Evolutionary conservation across 495 filamentous ascomycete species (phyloP), one percentile per base, ranked within the genome.

Genomic region (Penicillium ucsense): DNA sequence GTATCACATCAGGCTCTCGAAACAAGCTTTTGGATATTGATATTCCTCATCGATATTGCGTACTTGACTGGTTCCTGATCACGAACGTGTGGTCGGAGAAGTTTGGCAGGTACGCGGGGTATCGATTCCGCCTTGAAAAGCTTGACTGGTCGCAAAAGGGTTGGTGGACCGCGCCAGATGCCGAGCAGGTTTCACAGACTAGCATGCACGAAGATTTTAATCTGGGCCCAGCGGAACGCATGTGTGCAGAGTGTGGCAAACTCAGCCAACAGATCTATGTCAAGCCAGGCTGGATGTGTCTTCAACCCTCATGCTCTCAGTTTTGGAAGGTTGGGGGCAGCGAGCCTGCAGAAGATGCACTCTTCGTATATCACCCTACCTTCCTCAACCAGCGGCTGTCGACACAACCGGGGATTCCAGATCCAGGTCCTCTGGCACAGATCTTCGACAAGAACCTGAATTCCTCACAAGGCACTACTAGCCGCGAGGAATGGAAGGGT

Each of bases 61-160:
- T 92, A 1, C 73, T 91, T 39, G 86, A 64, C n/a, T 83, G 71
- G 56, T 94, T 90, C 57, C 78, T 81, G 31, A 64, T 88, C 11
- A 86, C 83, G 0, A 65, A 85, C 33, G 64, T 89, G 2, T 95
- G 89, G 89, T 67, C 57, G 10, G 88, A 95, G 54, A 75, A 69
- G 40, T 54, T 61, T 4, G 57, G 67, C 1, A 47, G 61, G 0
- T 66, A 74, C 11, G 71, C 58, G 0, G 60, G 73, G 0, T 73
- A 75, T 50, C 81, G 75, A 51, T 71, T 84, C 10, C 77, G 88
- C 4, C 74, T 90, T 28, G 80, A 95, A 61, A 89, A 90, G 52
- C 59, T 88, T 2, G 61, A 86, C 12, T 61, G 81, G 1, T 35
- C 51, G 0, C 52, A 64, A 12, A 68, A 70, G 31, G 84, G 86